phyloP scores from a whole-genome alignment of 2,329 filamentous ascomycete species.

The Arthrobotrys entomopaga region DNA sequence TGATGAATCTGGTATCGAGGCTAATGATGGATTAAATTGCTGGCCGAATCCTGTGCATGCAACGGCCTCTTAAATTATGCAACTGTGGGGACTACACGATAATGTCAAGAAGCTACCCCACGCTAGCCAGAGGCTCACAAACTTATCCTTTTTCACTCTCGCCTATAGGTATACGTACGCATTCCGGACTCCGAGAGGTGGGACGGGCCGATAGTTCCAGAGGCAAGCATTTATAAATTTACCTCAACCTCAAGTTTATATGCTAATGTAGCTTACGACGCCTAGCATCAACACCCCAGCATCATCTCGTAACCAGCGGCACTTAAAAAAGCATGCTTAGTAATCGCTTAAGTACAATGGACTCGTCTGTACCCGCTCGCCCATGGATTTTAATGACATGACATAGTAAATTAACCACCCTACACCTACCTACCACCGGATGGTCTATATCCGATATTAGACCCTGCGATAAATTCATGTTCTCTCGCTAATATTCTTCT shows the following conservation, averaged over 20 bases:
- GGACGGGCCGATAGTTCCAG: slow-evolving; percentile 10
- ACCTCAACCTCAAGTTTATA: not conserved
- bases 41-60: no score
- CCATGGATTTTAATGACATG: not conserved
- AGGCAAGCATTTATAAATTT: not conserved
- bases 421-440: not conserved
- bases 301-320: no score
- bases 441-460: not conserved
- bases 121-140: no score
- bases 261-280: slow-evolving; percentile 2
- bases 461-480: not conserved
- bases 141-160: no score
- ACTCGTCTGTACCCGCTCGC: slow-evolving; percentile 11
- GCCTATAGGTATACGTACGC: no score
- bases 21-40: no score
- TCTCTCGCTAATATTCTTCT: no score
- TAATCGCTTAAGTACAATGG: slow-evolving; percentile 24
- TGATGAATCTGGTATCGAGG: no score
- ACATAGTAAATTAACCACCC: no score
- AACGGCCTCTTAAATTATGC: no score
- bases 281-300: not conserved
- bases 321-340: not conserved
- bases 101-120: no score
- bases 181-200: not conserved
- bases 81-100: no score